phyloP scores from a whole-genome alignment of 495 filamentous ascomycete species.

The Terfezia boudieri region DNA sequence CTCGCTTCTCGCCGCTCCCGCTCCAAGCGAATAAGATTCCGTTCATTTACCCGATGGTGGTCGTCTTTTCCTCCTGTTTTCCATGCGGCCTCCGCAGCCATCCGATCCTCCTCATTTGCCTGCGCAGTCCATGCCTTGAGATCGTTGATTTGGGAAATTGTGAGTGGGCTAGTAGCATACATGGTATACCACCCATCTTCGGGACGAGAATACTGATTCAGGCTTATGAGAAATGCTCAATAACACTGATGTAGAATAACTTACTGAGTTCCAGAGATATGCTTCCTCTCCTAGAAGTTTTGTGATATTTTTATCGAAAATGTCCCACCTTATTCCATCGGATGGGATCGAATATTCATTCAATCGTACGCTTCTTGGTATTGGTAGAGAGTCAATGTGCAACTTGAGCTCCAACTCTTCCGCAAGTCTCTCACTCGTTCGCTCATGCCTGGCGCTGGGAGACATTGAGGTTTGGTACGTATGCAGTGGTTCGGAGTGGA shows the following conservation, averaged over 20 bases:
- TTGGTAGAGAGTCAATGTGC: not conserved
- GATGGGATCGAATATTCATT: conserved; percentile 1
- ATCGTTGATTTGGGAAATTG: not conserved
- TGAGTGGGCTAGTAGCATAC: not conserved
- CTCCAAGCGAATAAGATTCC: too few relatives aligned
- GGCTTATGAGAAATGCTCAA: not conserved
- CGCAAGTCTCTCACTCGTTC: too few relatives aligned
- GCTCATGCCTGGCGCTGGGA: too few relatives aligned
- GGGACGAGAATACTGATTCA: not conserved
- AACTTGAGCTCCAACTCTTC: too few relatives aligned
- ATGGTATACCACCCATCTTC: not conserved
- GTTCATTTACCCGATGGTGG: too few relatives aligned
- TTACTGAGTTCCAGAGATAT: not conserved
- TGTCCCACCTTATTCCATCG: not conserved
- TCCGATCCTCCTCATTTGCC: not conserved
- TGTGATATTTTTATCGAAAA: not conserved
- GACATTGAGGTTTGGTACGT: too few relatives aligned
- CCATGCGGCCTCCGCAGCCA: too few relatives aligned
- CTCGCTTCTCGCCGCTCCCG: too few relatives aligned
- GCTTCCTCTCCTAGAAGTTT: not conserved
- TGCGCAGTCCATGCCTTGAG: not conserved
- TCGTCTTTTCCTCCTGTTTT: too few relatives aligned
- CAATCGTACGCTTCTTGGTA: not conserved
- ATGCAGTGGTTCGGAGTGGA: too few relatives aligned
- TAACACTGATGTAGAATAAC: not conserved